These are phyloP conservation scores for Juglanconis sp. DNA, from an alignment of 2,329 filamentous ascomycete genomes.

Conservation along the genomic window DNA sequence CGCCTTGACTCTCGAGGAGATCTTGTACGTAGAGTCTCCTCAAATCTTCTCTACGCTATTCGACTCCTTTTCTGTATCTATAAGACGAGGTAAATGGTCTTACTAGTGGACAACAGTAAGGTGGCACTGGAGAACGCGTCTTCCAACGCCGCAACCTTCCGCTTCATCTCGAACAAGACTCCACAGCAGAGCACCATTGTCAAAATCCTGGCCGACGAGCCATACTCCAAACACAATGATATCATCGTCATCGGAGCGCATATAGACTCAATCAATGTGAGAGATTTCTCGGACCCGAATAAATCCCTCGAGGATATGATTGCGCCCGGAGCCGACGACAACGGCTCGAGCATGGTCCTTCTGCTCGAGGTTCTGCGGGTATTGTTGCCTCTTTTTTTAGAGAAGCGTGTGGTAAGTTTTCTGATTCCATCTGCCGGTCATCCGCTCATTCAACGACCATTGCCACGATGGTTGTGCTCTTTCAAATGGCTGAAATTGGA, in stretches of 20 bases:
- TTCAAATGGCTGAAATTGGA: too few species aligned
- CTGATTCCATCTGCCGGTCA: too few species aligned
- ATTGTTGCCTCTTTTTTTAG: neutral
- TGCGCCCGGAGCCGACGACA: slow-evolving; percentile 10
- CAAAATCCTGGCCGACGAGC: neutral
- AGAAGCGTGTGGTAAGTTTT: neutral
- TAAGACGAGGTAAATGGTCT: too few species aligned
- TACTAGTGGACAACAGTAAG: neutral
- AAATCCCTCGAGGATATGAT: neutral
- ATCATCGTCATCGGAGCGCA: slow-evolving; percentile 2
- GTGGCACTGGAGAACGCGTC: neutral
- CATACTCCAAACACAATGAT: neutral
- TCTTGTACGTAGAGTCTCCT: neutral
- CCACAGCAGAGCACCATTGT: slow-evolving; percentile 1
- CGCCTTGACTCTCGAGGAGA: neutral
- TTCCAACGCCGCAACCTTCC: neutral
- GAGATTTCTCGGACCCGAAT: neutral
- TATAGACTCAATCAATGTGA: slow-evolving; percentile 1
- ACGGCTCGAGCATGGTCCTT: slow-evolving; percentile 5
- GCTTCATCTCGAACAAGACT: neutral
- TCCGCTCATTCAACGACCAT: too few species aligned
- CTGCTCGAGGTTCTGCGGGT: slow-evolving; percentile 3
- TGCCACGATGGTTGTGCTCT: too few species aligned
- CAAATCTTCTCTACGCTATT: neutral
- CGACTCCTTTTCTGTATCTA: too few species aligned